A percentile compares a stretch with the other conserved stretches of the same genome.
These are phyloP conservation scores for Rhizophlyctis rosea DNA, from an alignment of 192 early-diverging fungal species.

Conservation along the genomic window DNA sequence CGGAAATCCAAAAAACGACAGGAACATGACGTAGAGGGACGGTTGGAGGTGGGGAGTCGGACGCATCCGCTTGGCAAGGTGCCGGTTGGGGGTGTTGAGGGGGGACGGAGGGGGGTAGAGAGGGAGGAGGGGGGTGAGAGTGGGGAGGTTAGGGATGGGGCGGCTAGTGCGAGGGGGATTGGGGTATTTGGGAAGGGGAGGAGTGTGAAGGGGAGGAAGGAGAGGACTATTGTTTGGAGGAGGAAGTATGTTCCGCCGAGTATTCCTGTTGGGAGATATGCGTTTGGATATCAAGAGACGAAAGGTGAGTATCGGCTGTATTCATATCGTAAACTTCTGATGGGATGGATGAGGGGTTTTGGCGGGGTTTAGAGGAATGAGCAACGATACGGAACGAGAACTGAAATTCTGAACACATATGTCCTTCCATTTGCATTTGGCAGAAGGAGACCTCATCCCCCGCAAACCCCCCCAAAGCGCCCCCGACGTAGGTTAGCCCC, in stretches of 20 bases:
- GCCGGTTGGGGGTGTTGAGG: neutral
- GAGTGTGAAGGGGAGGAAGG: neutral
- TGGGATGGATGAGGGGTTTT: no score
- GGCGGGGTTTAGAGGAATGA: no score
- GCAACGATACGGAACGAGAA: no score
- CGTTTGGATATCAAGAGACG: constrained; percentile 53
- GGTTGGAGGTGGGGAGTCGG: constrained; percentile 12
- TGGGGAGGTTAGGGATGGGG: neutral
- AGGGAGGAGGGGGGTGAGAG: neutral
- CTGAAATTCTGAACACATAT: neutral
- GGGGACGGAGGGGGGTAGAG: neutral
- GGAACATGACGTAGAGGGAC: constrained; percentile 4
- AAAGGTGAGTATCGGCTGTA: constrained; percentile 11
- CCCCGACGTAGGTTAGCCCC: constrained; percentile 30
- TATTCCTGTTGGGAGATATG: constrained; percentile 40
- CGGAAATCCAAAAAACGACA: constrained; percentile 16
- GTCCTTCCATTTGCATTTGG: neutral
- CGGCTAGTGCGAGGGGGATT: neutral
- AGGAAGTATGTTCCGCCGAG: constrained; percentile 52
- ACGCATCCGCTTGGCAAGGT: constrained; percentile 22
- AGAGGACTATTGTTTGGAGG: constrained; percentile 40
- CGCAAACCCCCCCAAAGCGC: constrained; percentile 42
- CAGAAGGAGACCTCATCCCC: constrained; percentile 44
- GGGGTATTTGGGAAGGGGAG: neutral
- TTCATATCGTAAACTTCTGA: neutral